Base-by-base conservation (phyloP, 495 filamentous ascomycete species). In the Chaetomium tenue region DNA sequence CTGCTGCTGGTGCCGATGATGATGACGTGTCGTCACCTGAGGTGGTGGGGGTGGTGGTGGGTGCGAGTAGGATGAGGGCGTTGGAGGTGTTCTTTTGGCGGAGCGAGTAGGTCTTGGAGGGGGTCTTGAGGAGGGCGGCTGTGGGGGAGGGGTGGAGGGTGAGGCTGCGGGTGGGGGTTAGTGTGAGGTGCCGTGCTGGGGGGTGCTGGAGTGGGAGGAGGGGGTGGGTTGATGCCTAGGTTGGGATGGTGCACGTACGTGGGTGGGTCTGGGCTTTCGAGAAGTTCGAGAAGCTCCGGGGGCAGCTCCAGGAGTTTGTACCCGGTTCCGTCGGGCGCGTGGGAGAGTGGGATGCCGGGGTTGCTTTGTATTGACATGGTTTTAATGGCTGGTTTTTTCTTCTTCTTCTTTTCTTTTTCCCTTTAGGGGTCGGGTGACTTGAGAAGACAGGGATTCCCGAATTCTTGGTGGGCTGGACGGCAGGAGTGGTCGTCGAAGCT, bases 31-130 rank as follows among this genome's bases (percentile, higher is more conserved):
- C 44, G 15, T 20, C 44, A 30, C 28, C 28, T 30, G 28, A 1
- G 44, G 3, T 7, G 44, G 11, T 8, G 44, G 44, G 8, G 7
- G 16, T 47, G 44, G n/a, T 23, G n/a, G n/a, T 44, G 22, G 91
- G 83, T 33, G 80, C 74, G 30, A 91, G 79, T 9, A 96, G 72
- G 74, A 91, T 89, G 42, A 96, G 77, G 7, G 89, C 88, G 72
- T 97, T 97, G 18, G 92, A 96, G 0, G 92, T 93, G 71, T 93
- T 91, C 66, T 96, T 92, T 75, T 96, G 91, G 22, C 90, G 90
- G 57, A 96, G 81, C 37, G 86, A 86, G 79, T 88, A 97, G 22
- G 88, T 93, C 71, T 86, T 81, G 18, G 79, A 77, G 3, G 83
- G 74, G 3, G 88, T 89, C 73, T 87, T 91, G 64, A 97, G 82